Base-by-base conservation (phyloP, 345 rosid species). In the Gossypium stocksii region DNA sequence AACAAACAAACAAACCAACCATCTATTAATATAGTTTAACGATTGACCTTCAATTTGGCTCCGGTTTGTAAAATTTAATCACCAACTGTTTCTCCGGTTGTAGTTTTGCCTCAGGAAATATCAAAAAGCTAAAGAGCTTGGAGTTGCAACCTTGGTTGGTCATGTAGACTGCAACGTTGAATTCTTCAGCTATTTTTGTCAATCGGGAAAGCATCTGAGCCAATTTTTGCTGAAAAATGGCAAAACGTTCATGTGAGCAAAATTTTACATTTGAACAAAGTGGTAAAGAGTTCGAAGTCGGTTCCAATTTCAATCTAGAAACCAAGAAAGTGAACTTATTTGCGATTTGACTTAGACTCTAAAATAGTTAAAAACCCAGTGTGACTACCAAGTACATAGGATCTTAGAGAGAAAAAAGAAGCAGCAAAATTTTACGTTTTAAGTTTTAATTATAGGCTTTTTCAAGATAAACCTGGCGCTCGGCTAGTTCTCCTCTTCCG, bases 401-500 rank as follows among this genome's bases (percentile, higher is more conserved):
- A 34, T 34, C 7, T 34, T 34, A 5, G 41, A 34, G 41, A 34
- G 41, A 34, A 34, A 34, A 34, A 5, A 34, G 7, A 34, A 5
- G 41, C 59, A 63, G 49, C 51, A 19, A 46, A 13, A 4, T 10
- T 46, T 46, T 23, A 44, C 1, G 27, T 58, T n/a, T n/a, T 20
- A 52, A 53, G 41, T 27, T 48, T 7, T 22, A 25, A 11, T 59
- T 10, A n/a, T 65, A 41, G 12, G 56, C 46, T 65, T 17, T 17
- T 12, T 25, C 20, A 63, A 66, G 51, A 34, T 74, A 67, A 69
- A 95, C 97, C 91, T 90, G 94, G 19, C 93, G 89, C 44, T 91
- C 89, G 44, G 97, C 97, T 59, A 95, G 94, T 81, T 95, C 97
- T 48, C 98, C 94, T 81, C 97, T 90, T 73, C 97, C 97, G 19